These are phyloP conservation scores for Postia placenta DNA, from an alignment of 768 basidiomycete genomes.

Conservation along the genomic window DNA sequence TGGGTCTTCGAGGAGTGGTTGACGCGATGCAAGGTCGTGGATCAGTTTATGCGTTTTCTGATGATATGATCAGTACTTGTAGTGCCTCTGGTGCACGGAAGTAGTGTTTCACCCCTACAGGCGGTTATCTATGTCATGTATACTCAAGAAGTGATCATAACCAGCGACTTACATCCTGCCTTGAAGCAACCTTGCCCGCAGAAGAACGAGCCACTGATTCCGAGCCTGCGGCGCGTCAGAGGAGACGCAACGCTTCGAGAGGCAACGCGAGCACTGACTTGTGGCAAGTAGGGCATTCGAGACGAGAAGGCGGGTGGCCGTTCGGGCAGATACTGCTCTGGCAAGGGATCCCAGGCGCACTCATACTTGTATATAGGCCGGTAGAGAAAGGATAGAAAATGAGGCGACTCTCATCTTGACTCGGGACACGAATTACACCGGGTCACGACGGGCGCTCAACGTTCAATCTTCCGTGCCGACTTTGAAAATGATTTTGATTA, in stretches of 20 bases:
- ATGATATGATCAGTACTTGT: too few species aligned
- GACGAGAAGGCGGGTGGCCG: conserved; percentile 75
- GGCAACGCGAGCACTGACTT: conserved; percentile 54
- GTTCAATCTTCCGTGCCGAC: too few species aligned
- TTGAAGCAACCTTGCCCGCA: conserved; percentile 98
- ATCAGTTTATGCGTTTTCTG: conserved; percentile 82
- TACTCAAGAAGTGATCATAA: too few species aligned
- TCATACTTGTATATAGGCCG: conserved; percentile 30
- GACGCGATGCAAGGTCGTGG: conserved; percentile 51
- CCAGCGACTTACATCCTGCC: conserved; percentile 68
- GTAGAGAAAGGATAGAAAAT: neutral
- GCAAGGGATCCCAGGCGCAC: conserved; percentile 40
- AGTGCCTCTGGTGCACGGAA: too few species aligned
- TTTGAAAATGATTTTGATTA: too few species aligned
- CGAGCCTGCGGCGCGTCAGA: conserved; percentile 43
- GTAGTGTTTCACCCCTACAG: too few species aligned
- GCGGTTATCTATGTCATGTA: too few species aligned
- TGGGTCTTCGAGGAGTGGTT: conserved; percentile 21
- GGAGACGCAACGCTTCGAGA: conserved; percentile 13
- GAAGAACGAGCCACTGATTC: conserved; percentile 82
- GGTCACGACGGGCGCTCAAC: too few species aligned
- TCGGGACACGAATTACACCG: too few species aligned
- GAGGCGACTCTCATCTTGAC: too few species aligned
- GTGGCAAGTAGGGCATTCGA: conserved; percentile 92
- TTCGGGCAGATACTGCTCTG: conserved; percentile 70